phyloP scores from a whole-genome alignment of 371 early-diverging fungal species.

The Coemansia sp. region DNA sequence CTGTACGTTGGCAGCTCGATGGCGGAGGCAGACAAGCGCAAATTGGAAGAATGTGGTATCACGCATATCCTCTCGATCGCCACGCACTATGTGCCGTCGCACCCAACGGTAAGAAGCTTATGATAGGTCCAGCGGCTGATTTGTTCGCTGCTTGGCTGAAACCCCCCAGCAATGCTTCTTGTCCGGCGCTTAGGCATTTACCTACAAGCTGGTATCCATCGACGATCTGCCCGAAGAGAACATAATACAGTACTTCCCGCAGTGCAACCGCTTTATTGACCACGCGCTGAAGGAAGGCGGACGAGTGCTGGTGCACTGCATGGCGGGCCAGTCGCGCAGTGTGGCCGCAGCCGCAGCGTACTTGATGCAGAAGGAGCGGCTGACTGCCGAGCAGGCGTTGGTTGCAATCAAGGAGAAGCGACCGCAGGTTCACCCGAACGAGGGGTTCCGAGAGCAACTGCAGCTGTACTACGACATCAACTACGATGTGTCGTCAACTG shows the following conservation, averaged over 20 bases:
- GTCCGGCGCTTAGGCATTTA: slow-evolving; percentile 37
- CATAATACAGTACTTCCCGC: slow-evolving; percentile 69
- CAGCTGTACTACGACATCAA: slow-evolving; percentile 62
- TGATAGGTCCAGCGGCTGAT: neutral
- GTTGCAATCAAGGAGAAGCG: slow-evolving; percentile 56
- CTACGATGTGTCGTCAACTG: slow-evolving; percentile 59
- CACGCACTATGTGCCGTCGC: slow-evolving; percentile 52
- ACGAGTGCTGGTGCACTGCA: slow-evolving; percentile 69
- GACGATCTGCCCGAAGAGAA: slow-evolving; percentile 67
- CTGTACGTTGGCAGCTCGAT: slow-evolving; percentile 52
- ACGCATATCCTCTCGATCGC: slow-evolving; percentile 59
- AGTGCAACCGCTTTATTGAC: slow-evolving; percentile 62
- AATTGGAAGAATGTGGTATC: slow-evolving; percentile 57
- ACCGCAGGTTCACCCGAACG: slow-evolving; percentile 67
- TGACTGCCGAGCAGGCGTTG: slow-evolving; percentile 58
- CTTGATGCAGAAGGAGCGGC: slow-evolving; percentile 60
- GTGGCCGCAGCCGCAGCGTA: slow-evolving; percentile 64
- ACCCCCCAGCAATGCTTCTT: too few relatives aligned
- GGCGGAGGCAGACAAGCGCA: slow-evolving; percentile 44
- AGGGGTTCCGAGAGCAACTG: slow-evolving; percentile 70
- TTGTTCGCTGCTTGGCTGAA: too few relatives aligned
- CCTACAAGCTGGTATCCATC: slow-evolving; percentile 62
- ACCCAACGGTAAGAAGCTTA: slow-evolving; percentile 16
- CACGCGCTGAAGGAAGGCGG: slow-evolving; percentile 55
- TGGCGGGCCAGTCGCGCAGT: slow-evolving; percentile 65